Base-by-base conservation (phyloP, 306 rosid species). In the Argentina anserina region DNA sequence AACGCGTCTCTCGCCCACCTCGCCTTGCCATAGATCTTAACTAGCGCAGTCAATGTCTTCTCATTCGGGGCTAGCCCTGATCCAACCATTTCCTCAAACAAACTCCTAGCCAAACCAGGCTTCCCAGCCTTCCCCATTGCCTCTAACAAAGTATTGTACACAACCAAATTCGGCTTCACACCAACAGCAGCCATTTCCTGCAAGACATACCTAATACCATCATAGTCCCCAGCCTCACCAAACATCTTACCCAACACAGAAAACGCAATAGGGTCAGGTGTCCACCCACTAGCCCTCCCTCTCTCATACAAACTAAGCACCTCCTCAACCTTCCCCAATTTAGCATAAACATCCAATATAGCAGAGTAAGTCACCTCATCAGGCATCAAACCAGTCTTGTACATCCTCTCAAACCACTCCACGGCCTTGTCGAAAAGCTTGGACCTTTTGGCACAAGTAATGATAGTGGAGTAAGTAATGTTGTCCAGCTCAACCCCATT, bases 291-390 rank as follows among this genome's bases (percentile, higher is more conserved):
- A n/a, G 93, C 96, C 56, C 96, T 90, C 41, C 88, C 99, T 76
- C 95, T 86, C 83, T 91, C 97, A 67, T 90, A 91, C 84, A 95
- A 82, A 78, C 78, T 88, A 10, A 91, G 78, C 29, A 86, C 97
- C 69, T 91, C 97, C 76, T 91, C 97, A 70, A 91, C 96, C 67
- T 87, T 95, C 1, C 96, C 92, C 77, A 87, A 68, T 33, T 82
- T 80, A 20, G 92, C 99, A 90, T 95, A 95, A 79, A 95, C 99
- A 86, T 90, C 97, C 60, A 91, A 79, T 43, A 91, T 85, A 69
- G 90, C 87, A 7, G 99, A 91, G 65, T 89, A 91, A n/a, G 99
- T 94, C 60, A 94, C 96, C 88, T 91, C 99, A 67, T 94, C 99
- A 6, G 97, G 99, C 91, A 91, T 91, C 85, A 88, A 83, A 40